phyloP scores from a whole-genome alignment of 495 filamentous ascomycete species.

The Glonium stellatum region DNA sequence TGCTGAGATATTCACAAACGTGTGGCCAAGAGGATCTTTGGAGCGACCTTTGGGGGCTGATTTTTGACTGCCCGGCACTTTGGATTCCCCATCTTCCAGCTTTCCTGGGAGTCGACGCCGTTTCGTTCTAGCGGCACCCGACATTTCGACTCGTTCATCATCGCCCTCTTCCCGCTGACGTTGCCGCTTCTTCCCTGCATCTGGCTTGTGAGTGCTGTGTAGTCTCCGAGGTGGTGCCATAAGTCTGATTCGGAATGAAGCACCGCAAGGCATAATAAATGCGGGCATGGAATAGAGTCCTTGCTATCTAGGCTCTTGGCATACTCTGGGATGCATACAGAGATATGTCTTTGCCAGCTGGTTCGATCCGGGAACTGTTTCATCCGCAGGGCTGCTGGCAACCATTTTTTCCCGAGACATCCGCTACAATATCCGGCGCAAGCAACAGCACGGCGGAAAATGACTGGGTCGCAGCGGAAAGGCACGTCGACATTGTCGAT shows the following conservation, averaged over 20 bases:
- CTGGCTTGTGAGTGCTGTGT: conserved; percentile 18
- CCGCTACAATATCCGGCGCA: conserved; percentile 16
- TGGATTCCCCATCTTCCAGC: conserved; percentile 15
- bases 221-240: conserved; percentile 17
- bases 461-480: conserved; percentile 19
- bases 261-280: conserved; percentile 13
- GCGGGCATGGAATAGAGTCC: conserved; percentile 14
- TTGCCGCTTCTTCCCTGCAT: conserved; percentile 16
- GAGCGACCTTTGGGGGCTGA: neutral
- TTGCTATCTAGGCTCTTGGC: conserved; percentile 12
- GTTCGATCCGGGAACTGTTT: conserved; percentile 6
- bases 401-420: conserved; percentile 15
- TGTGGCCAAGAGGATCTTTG: neutral
- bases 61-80: conserved; percentile 2
- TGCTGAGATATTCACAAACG: neutral
- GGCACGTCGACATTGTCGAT: conserved; percentile 20
- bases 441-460: conserved; percentile 21
- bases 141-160: conserved; percentile 11
- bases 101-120: conserved; percentile 15
- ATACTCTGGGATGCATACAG: conserved; percentile 14
- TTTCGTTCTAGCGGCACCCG: conserved; percentile 8
- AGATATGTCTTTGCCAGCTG: conserved; percentile 18
- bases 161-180: conserved; percentile 9
- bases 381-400: conserved; percentile 13
- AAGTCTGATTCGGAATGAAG: conserved; percentile 19